Base-by-base conservation (phyloP, 495 filamentous ascomycete species). In the Trypethelium eluteriae region DNA sequence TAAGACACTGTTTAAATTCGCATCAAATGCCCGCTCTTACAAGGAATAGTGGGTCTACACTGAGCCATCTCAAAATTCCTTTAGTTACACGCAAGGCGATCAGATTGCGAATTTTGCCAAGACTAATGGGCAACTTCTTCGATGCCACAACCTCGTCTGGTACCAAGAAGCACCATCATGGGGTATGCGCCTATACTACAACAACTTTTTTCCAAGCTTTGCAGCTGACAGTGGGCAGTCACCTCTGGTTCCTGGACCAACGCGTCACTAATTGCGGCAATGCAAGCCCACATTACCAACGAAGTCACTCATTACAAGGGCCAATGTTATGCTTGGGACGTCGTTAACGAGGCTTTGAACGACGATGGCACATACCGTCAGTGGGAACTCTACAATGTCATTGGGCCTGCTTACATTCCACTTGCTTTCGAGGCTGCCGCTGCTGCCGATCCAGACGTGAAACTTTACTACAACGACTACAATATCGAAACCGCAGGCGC, bases 401-500 rank as follows among this genome's bases (percentile, higher is more conserved):
- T 76, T 46, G 74, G 74, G 1, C 47, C 44, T 14, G 64, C 67
- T 16, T 76, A 76, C 64, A 67, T 76, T 38, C 67, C 64, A 62
- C 67, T 71, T n/a, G 74, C 74, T 1, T 76, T 73, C 64, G 79
- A 79, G 44, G 78, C 81, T 18, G 81, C 81, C 4, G 79, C 81
- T 35, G 77, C 77, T 16, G 80, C 78, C 2, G 85, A 87, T 70
- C 83, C 81, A 0, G 61, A 72, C 16, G 81, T 82, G 3, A 88
- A 88, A 76, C 79, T 88, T n/a, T 88, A 87, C 70, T 86, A 84
- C 77, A 88, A 88, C 69, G 85, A 81, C 68, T 89, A 88, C 76
- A 87, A 84, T 75, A 83, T 86, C 70, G 86, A 88, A 73, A 78
- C 72, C 3, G 75, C 79, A 5, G 53, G 53, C n/a, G 53, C 32